Evolutionary conservation across 139 green algal genomes (phyloP), one percentile per base, ranked within the genome.

Genomic region (Chlamydomonas schloesseri): DNA sequence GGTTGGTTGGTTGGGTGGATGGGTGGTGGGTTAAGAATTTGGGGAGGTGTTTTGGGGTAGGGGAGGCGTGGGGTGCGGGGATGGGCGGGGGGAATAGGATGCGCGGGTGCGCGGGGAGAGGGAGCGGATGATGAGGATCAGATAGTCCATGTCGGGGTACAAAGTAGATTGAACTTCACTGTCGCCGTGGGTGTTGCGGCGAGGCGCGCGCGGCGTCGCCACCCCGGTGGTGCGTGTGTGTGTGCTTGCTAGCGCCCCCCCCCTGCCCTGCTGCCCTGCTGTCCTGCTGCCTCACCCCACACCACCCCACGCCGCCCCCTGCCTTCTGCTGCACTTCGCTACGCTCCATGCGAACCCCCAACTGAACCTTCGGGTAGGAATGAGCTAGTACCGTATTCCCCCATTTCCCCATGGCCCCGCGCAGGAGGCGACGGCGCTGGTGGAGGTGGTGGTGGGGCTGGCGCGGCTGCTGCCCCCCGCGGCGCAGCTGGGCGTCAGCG

Each of bases 391-490:
- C n/a, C n/a, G n/a, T n/a, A n/a, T n/a, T n/a, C n/a, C n/a, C n/a
- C n/a, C n/a, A n/a, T n/a, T n/a, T n/a, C n/a, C n/a, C n/a, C n/a
- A n/a, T n/a, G n/a, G n/a, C n/a, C n/a, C n/a, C 18, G 60, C 76
- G 34, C 64, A 83, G 77, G 77, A 83, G 58, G 77, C 77, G 0
- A 31, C 28, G 0, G 33, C 77, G 13, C 77, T 83, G 77, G 62
- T 73, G 77, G 77, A 83, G 77, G 77, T 73, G 60, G 62, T 83
- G 62, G 77, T 83, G 58, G 60, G 24, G 37, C 60, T 83, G 77
- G 77, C 77, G 3, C 29, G 62, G 28, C 77, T 83, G 37, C 62
- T 83, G 77, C 77, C 77, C 13, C 28, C 20, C 8, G 33, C 29
- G 28, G 26, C 13, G 62, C 77, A 83, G 77, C 60, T 37, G 60